phyloP scores from a whole-genome alignment of 176 grass and related monocot genomes.

The Miscanthus lutarioriparius region DNA sequence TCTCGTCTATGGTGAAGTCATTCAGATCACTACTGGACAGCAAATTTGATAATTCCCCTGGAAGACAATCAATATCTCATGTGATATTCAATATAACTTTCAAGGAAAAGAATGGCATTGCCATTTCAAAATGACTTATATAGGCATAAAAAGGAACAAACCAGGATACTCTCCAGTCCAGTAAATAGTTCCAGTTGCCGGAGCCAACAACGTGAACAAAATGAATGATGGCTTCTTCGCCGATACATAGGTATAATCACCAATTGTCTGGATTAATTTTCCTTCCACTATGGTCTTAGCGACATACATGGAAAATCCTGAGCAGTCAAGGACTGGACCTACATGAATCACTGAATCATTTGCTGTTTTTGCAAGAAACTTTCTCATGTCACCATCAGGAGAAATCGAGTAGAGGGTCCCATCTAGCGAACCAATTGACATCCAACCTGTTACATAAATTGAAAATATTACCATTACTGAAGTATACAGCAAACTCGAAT shows the following conservation, averaged over 20 bases:
- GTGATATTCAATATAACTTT: background rate
- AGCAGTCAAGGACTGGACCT: slow-evolving; percentile 69
- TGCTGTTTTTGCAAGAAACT: slow-evolving; percentile 57
- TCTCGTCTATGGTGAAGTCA: slow-evolving; percentile 61
- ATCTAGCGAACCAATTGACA: slow-evolving; percentile 82
- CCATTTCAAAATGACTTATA: slow-evolving; percentile 1
- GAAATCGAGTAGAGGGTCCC: slow-evolving; percentile 78
- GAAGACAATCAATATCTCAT: slow-evolving; percentile 22
- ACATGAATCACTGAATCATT: slow-evolving; percentile 57
- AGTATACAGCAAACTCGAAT: background rate
- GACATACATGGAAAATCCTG: slow-evolving; percentile 66
- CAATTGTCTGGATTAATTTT: slow-evolving; percentile 53
- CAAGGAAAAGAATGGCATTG: background rate
- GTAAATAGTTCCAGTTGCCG: slow-evolving; percentile 74
- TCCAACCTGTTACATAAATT: slow-evolving; percentile 63
- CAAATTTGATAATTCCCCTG: slow-evolving; percentile 70
- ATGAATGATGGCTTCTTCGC: slow-evolving; percentile 49
- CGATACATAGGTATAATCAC: slow-evolving; percentile 56
- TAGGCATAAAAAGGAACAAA: slow-evolving; percentile 26
- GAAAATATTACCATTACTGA: slow-evolving; percentile 2
- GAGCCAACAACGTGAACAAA: slow-evolving; percentile 64
- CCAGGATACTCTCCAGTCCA: slow-evolving; percentile 74
- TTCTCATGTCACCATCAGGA: slow-evolving; percentile 58
- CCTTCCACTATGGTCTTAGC: slow-evolving; percentile 58
- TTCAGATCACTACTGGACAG: slow-evolving; percentile 51